Conservation (phyloP, 2,329 filamentous ascomycete genomes). For the Trichoderma citrinoviride region DNA sequence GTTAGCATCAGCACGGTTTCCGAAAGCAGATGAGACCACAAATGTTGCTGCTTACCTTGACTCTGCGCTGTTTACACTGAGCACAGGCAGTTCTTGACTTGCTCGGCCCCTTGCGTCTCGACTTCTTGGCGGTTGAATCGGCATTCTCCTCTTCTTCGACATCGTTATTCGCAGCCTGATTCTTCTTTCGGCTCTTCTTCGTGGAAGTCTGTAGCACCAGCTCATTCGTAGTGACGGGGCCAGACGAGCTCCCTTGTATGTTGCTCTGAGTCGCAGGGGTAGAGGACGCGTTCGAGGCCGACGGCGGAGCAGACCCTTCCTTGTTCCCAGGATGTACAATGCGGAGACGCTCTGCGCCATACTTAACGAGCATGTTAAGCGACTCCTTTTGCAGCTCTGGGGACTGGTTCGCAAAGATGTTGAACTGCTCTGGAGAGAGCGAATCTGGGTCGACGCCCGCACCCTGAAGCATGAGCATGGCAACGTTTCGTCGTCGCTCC, state of each 20-base stretch:
- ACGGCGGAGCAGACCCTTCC: conserved; percentile 32
- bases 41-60: conserved; percentile 37
- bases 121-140: conserved; percentile 18
- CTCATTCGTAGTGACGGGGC: conserved; percentile 34
- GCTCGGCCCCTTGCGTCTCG: conserved; percentile 27
- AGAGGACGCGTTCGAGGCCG: conserved; percentile 29
- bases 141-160: background rate
- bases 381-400: conserved; percentile 55
- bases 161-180: background rate
- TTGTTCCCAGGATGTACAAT: conserved; percentile 53
- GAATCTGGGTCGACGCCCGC: conserved; percentile 52
- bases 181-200: conserved; percentile 8
- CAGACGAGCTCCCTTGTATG: conserved; percentile 27
- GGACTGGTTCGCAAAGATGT: conserved; percentile 59
- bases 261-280: conserved; percentile 23
- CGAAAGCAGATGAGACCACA: no score
- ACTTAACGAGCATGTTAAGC: conserved; percentile 54
- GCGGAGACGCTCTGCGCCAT: conserved; percentile 55
- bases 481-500: conserved; percentile 48
- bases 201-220: conserved; percentile 30
- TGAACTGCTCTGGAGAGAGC: conserved; percentile 55
- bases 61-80: conserved; percentile 36
- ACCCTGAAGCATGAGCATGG: conserved; percentile 46
- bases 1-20: conserved; percentile 27
- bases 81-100: conserved; percentile 38